A percentile compares a stretch with the other conserved stretches of the same genome.
Conservation (phyloP, 2,329 filamentous ascomycete species). For the Eurotiales sp. region DNA sequence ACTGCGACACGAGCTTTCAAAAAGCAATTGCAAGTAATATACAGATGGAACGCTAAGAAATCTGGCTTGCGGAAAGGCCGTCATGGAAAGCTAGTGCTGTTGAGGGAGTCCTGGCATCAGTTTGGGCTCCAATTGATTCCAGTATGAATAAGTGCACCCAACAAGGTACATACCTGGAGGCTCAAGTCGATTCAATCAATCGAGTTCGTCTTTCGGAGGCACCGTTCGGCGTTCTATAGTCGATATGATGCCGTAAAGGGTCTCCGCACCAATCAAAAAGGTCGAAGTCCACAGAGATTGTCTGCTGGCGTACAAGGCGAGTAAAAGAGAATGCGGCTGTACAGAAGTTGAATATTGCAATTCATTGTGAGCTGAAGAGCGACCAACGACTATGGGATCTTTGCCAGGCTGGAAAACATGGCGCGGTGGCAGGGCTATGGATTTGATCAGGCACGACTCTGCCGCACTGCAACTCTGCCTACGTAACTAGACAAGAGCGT, state of each 20-base stretch:
- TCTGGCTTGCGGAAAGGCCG: constrained; percentile 6
- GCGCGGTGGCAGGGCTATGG: constrained; percentile 23
- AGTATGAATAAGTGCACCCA: constrained; percentile 12
- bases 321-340: constrained; percentile 23
- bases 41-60: constrained; percentile 12
- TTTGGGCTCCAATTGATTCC: not conserved
- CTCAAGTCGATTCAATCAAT: constrained; percentile 7
- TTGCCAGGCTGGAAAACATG: constrained; percentile 12
- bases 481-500: constrained; percentile 9
- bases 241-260: constrained; percentile 9
- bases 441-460: constrained; percentile 14
- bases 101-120: not conserved
- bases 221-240: not conserved
- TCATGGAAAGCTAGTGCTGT: constrained; percentile 14
- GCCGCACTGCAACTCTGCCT: constrained; percentile 8
- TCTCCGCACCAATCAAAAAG: constrained; percentile 18
- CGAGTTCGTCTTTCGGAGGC: constrained; percentile 1
- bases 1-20: constrained; percentile 3
- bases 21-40: constrained; percentile 13
- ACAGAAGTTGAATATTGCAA: constrained; percentile 20
- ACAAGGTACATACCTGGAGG: constrained; percentile 11
- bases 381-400: constrained; percentile 21
- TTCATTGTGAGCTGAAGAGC: constrained; percentile 32
- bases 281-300: constrained; percentile 22
- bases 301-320: constrained; percentile 15